Percentiles rank a stretch among this genome's conserved stretches.
Conservation (phyloP, 352 stramenopile genomes). For the Paralagenidium karlingii region DNA sequence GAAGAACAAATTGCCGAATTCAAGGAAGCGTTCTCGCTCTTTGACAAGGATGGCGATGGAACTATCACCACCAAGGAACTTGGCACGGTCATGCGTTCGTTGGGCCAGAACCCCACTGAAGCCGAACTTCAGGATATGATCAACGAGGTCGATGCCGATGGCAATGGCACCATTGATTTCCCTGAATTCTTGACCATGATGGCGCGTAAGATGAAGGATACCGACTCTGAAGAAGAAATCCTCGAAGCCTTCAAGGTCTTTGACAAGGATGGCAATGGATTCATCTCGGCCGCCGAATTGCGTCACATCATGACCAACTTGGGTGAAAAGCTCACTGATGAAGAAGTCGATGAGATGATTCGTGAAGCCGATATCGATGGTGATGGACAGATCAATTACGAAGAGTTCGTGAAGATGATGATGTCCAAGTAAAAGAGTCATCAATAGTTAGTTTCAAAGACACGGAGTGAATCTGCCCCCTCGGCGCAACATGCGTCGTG, state of each 20-base stretch:
- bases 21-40: conserved; percentile 99
- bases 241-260: conserved; percentile 97
- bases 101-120: conserved; percentile 97
- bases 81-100: conserved; percentile 96
- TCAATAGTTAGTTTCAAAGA: too few species aligned
- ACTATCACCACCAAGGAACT: conserved; percentile 99
- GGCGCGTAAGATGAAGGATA: conserved; percentile 99
- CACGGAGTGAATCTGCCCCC: too few species aligned
- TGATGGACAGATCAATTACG: conserved; percentile 99
- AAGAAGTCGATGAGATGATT: conserved; percentile 99
- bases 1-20: conserved; percentile 99
- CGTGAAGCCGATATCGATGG: conserved; percentile 97
- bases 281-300: conserved; percentile 96
- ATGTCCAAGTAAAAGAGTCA: conserved; percentile 97
- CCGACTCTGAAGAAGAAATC: conserved; percentile 97
- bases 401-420: conserved; percentile 99
- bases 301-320: conserved; percentile 99
- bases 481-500: too few species aligned
- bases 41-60: conserved; percentile 98
- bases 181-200: conserved; percentile 99
- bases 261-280: conserved; percentile 98
- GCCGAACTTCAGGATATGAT: conserved; percentile 99
- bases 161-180: conserved; percentile 99
- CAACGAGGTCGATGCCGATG: conserved; percentile 98
- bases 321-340: conserved; percentile 97